Conservation (phyloP, 2,329 filamentous ascomycete genomes). For the Fusarium floridanum region DNA sequence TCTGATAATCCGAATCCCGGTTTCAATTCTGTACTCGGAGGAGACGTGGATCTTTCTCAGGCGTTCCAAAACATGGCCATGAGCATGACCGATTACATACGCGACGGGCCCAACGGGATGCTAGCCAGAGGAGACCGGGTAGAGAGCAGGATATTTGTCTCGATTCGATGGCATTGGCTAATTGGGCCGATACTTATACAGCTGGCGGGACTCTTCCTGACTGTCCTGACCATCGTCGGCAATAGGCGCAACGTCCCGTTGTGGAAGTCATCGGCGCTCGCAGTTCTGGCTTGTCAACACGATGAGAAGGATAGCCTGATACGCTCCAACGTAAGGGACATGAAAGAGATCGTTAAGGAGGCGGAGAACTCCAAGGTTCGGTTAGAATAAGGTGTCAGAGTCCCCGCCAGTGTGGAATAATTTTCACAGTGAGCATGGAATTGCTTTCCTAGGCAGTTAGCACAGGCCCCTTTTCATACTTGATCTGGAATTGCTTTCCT, state of each 20-base stretch:
- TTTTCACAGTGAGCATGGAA: background rate
- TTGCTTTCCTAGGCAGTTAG: background rate
- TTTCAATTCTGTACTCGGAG: background rate
- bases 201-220: constrained; percentile 2
- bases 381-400: background rate
- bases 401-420: background rate
- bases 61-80: constrained; percentile 14
- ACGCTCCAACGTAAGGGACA: background rate
- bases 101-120: constrained; percentile 4
- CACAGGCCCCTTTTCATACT: background rate
- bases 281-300: background rate
- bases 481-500: background rate
- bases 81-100: constrained; percentile 26
- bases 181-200: constrained; percentile 10
- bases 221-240: constrained; percentile 1
- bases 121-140: background rate
- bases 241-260: constrained; percentile 16
- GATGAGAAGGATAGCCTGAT: background rate
- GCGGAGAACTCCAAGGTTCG: background rate
- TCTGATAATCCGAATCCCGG: constrained; percentile 13
- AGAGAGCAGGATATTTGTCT: constrained; percentile 11
- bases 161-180: constrained; percentile 13
- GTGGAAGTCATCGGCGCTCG: constrained; percentile 30
- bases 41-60: constrained; percentile 11
- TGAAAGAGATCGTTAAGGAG: background rate